Percentiles rank a stretch among this genome's conserved stretches.
These are phyloP conservation scores for Fusarium pseudoanthophilum DNA, from an alignment of 2,329 filamentous ascomycete species.

Conservation along the genomic window DNA sequence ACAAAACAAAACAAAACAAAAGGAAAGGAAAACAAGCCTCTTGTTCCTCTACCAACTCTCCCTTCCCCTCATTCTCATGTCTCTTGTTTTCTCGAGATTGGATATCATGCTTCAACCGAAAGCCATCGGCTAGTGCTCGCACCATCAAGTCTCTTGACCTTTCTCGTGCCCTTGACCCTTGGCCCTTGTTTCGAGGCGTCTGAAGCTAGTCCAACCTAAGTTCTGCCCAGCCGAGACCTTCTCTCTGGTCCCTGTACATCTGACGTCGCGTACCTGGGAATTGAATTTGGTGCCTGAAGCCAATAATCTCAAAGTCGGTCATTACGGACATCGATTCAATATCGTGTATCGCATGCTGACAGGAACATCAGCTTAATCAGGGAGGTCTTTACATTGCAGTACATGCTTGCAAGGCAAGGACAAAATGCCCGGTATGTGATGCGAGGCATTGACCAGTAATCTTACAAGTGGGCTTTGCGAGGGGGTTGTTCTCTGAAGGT, in stretches of 20 bases:
- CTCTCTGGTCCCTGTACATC: constrained; percentile 4
- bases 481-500: constrained; percentile 10
- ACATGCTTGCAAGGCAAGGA: background rate
- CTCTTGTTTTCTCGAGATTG: constrained; percentile 28
- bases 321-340: background rate
- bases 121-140: constrained; percentile 29
- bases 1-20: background rate
- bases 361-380: background rate
- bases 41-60: constrained; percentile 1
- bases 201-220: constrained; percentile 28
- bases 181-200: constrained; percentile 25
- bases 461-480: constrained; percentile 39
- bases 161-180: constrained; percentile 11
- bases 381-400: background rate
- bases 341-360: constrained; percentile 12
- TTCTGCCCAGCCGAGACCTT: constrained; percentile 17
- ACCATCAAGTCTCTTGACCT: constrained; percentile 19
- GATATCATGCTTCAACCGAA: constrained; percentile 34
- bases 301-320: background rate
- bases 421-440: constrained; percentile 11
- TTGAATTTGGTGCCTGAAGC: constrained; percentile 16
- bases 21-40: background rate
- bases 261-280: constrained; percentile 14
- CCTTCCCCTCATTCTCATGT: background rate
- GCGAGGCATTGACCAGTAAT: constrained; percentile 45